Evolutionary conservation across 2,329 filamentous ascomycete species (phyloP).

Genomic region (Pochonia chlamydosporia): DNA sequence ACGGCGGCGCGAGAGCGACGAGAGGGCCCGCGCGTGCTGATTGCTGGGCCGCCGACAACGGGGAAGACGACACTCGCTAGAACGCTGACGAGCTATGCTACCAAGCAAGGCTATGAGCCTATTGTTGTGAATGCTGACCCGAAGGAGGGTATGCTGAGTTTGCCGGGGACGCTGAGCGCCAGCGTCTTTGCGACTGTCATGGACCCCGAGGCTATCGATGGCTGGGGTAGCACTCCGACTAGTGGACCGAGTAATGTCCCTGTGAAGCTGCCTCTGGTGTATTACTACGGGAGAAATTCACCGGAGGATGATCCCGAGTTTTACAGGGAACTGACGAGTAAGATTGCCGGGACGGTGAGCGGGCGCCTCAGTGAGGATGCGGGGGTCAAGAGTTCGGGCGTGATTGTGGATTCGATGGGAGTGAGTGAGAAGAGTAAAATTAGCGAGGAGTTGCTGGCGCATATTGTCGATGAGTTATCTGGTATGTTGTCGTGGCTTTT

Average conservation of each 20-base stretch:
- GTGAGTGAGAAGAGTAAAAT: slow-evolving; percentile 59
- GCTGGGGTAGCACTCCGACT: slow-evolving; percentile 86
- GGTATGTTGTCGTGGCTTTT: slow-evolving; percentile 29
- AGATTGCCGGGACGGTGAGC: slow-evolving; percentile 72
- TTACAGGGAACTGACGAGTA: slow-evolving; percentile 68
- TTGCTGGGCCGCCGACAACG: slow-evolving; percentile 70
- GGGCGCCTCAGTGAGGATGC: slow-evolving; percentile 72
- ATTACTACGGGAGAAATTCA: slow-evolving; percentile 73
- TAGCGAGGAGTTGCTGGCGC: slow-evolving; percentile 71
- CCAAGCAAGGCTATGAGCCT: slow-evolving; percentile 66
- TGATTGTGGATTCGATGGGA: slow-evolving; percentile 81
- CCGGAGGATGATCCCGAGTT: slow-evolving; percentile 67
- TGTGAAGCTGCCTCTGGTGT: slow-evolving; percentile 86
- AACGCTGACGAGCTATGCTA: slow-evolving; percentile 73
- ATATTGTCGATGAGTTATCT: slow-evolving; percentile 59
- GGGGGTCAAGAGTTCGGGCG: slow-evolving; percentile 64
- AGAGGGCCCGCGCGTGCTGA: slow-evolving; percentile 73
- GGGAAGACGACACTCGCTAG: slow-evolving; percentile 82
- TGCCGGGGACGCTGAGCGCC: slow-evolving; percentile 78
- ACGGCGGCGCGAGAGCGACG: slow-evolving; percentile 41
- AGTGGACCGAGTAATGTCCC: slow-evolving; percentile 84
- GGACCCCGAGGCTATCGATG: slow-evolving; percentile 72
- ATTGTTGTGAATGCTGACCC: slow-evolving; percentile 82
- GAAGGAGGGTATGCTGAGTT: slow-evolving; percentile 68
- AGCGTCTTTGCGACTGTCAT: slow-evolving; percentile 83